Evolutionary conservation across 306 rosid genomes (phyloP), one percentile per base, ranked within the genome.

Genomic region (Cajanus cajan): DNA sequence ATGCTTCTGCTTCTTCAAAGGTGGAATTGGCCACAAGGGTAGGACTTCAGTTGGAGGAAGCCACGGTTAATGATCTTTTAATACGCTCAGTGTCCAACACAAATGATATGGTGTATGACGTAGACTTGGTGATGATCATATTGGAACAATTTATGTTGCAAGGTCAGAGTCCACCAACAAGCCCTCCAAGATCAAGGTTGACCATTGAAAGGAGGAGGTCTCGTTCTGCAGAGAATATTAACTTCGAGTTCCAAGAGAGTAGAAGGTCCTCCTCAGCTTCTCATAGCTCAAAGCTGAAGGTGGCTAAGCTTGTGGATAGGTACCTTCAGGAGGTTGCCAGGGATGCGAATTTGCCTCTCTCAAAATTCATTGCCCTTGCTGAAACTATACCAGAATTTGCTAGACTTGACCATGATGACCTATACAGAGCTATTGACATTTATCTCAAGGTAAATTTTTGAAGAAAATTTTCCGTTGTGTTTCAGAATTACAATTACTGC

Each of bases 351-450:
- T 86, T 93, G 86, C 88, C 92, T 1, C 84, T 93, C 66, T 79
- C 89, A 0, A 93, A 89, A 80, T 93, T 93, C 78, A 81, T 89
- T 74, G 87, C 87, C 57, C 71, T 93, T 39, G 94, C 96, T 63
- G 91, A 90, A 76, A 71, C 90, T 15, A 82, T 93, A 18, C 97
- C 94, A n/a, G 96, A 85, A 18, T 93, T 93, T 73, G 89, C 96
- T 10, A 90, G 96, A 82, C 84, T 85, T 54, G 97, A 93, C 51
- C 97, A 93, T 81, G 97, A 93, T 81, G 96, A 93, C 54, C 87
- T 93, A 71, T 93, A 93, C 89, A 80, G 82, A 79, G 97, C 96
- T 13, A 86, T 89, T 85, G 97, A 93, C 88, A 84, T 78, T 80
- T 93, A 86, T 79, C 96, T 93, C 72, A 93, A 90, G 97, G 97